Evolutionary conservation across 1,139 yeast species (phyloP).

Genomic region (Magnusiomyces suaveolens): DNA sequence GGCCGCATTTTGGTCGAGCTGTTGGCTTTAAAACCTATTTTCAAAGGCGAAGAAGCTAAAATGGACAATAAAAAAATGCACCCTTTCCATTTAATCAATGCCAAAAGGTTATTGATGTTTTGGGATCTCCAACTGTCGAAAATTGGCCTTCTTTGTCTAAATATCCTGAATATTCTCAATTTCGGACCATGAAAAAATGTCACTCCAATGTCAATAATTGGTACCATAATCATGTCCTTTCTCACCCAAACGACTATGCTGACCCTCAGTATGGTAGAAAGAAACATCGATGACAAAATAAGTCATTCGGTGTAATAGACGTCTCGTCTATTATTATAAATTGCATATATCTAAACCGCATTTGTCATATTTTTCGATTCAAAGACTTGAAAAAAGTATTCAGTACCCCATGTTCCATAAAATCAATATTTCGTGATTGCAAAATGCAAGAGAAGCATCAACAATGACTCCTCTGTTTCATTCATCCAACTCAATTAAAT

Average conservation of each 20-base stretch:
- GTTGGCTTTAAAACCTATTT: conserved; percentile 78
- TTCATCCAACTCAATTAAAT: too few species aligned
- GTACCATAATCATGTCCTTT: conserved; percentile 39
- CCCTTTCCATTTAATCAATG: conserved; percentile 92
- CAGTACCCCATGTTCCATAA: too few species aligned
- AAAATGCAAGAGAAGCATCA: too few species aligned
- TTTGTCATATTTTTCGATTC: too few species aligned
- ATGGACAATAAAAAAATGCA: conserved; percentile 72
- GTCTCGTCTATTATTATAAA: too few species aligned
- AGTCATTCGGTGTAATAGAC: too few species aligned
- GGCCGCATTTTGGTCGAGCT: conserved; percentile 94
- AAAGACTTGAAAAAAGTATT: too few species aligned
- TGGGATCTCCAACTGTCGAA: conserved; percentile 72
- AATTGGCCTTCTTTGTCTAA: conserved; percentile 70
- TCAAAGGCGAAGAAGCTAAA: conserved; percentile 96
- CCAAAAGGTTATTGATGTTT: conserved; percentile 76
- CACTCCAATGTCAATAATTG: conserved; percentile 67
- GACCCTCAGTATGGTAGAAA: too few species aligned
- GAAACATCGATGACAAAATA: too few species aligned
- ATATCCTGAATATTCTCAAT: conserved; percentile 74
- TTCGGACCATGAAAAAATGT: conserved; percentile 54
- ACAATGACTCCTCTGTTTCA: too few species aligned
- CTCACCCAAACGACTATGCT: conserved; percentile 47
- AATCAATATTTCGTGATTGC: too few species aligned
- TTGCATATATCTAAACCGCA: too few species aligned